phyloP scores from a whole-genome alignment of 768 basidiomycete species.

The Pulveroboletus ravenelii region DNA sequence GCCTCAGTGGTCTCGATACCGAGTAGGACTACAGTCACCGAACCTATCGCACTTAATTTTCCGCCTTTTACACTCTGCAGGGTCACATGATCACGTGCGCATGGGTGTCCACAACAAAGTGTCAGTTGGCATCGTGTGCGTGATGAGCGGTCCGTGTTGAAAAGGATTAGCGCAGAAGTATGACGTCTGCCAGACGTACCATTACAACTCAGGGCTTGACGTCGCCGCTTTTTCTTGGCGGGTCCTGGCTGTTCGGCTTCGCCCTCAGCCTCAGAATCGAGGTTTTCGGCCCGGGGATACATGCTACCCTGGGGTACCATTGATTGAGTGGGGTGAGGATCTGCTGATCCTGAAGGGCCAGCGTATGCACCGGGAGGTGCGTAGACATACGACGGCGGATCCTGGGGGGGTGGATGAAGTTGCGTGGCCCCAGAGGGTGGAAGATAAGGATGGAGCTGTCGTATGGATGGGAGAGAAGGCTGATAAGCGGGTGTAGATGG shows the following conservation, averaged over 20 bases:
- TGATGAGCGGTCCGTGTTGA: slow-evolving; percentile 11
- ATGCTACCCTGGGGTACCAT: slow-evolving; percentile 19
- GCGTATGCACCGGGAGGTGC: slow-evolving; percentile 21
- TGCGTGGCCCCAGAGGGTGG: slow-evolving; percentile 42
- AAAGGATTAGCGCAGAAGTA: slow-evolving; percentile 16
- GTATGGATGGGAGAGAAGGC: slow-evolving; percentile 57
- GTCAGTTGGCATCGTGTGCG: neutral
- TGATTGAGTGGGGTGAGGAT: slow-evolving; percentile 20
- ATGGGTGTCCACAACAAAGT: neutral
- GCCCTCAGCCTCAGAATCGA: slow-evolving; percentile 57
- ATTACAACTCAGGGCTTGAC: slow-evolving; percentile 82
- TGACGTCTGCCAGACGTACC: slow-evolving; percentile 43
- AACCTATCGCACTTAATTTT: slow-evolving; percentile 89
- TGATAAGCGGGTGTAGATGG: slow-evolving; percentile 22
- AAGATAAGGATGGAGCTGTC: slow-evolving; percentile 61
- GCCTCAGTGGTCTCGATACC: slow-evolving; percentile 8
- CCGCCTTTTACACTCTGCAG: slow-evolving; percentile 73
- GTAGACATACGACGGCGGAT: slow-evolving; percentile 25
- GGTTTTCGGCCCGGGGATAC: slow-evolving; percentile 33
- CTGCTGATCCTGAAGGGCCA: slow-evolving; percentile 25
- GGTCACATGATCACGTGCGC: slow-evolving; percentile 8
- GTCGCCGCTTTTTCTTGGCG: slow-evolving; percentile 77
- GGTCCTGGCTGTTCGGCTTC: slow-evolving; percentile 48
- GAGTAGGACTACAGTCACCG: slow-evolving; percentile 17
- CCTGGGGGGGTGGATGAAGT: slow-evolving; percentile 25